Evolutionary conservation across 140 eudicot species (phyloP).

Genomic region (Anethum foeniculum): DNA sequence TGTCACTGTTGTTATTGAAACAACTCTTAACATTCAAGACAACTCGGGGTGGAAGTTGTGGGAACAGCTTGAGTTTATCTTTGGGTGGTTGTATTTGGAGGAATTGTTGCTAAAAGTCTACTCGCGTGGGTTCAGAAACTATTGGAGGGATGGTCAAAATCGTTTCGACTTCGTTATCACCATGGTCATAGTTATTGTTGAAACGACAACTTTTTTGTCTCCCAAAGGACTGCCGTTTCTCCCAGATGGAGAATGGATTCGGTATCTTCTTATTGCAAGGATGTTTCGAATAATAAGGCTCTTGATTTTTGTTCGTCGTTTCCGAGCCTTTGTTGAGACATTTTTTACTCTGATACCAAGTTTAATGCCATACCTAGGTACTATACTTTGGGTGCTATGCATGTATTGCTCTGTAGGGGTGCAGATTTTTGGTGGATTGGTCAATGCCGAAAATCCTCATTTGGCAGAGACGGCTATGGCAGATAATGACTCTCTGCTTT

Average conservation of each 20-base stretch:
- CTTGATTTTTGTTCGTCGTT: conserved; percentile 74
- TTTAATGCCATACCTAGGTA: conserved; percentile 93
- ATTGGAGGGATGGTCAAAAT: conserved; percentile 94
- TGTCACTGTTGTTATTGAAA: conserved; percentile 71
- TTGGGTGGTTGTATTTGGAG: conserved; percentile 88
- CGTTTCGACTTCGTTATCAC: conserved; percentile 84
- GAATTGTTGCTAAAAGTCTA: conserved; percentile 84
- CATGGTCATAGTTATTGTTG: conserved; percentile 91
- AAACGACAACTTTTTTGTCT: conserved; percentile 74
- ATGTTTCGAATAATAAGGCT: conserved; percentile 85
- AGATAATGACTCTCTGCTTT: conserved; percentile 66
- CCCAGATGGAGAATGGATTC: conserved; percentile 97
- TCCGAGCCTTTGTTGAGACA: conserved; percentile 83
- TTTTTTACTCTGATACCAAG: conserved; percentile 87
- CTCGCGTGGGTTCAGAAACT: conserved; percentile 78
- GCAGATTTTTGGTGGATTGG: conserved; percentile 93
- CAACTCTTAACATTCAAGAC: conserved; percentile 80
- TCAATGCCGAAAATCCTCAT: conserved; percentile 72
- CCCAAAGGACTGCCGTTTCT: conserved; percentile 58
- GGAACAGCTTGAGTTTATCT: conserved; percentile 81
- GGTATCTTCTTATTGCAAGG: conserved; percentile 95
- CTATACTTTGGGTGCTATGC: conserved; percentile 80
- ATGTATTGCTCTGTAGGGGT: conserved; percentile 80
- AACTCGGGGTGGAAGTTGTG: conserved; percentile 69
- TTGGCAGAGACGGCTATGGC: conserved; percentile 61